Evolutionary conservation across 495 filamentous ascomycete species (phyloP), one percentile per base, ranked within the genome.

Genomic region (Podospora fimiseda): DNA sequence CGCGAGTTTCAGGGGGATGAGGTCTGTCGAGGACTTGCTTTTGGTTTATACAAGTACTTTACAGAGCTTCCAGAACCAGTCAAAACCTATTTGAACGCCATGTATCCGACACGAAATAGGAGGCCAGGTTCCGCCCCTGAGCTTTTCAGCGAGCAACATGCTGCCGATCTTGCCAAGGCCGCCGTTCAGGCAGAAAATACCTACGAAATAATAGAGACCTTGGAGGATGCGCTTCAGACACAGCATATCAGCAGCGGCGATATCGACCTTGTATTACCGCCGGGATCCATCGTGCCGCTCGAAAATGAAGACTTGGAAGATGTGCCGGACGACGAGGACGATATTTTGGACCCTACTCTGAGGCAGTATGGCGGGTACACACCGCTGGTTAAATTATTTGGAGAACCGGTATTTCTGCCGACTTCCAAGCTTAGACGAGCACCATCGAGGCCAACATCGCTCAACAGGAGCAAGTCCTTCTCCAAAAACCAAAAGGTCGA

Each of bases 1-100:
- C 83, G 87, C 51, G 91, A 95, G 61, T 88, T 88, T 67, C 93
- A 97, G 74, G 92, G 90, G 38, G 89, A 96, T 65, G 90, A 95
- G 64, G 72, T 95, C 30, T 89, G 82, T 67, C 84, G 93, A 15
- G 93, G 87, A 1, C 75, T 99, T 39, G 93, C 93, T 33, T 91
- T 97, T 66, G 86, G 88, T 45, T 75, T 97, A 64, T 77, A 88
- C 64, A 97, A 92, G 64, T 99, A 96, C 71, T 97, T 96, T 59
- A 78, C 79, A 27, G 90, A 95, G 65, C 71, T 97, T 43, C 85
- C 91, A 14, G 83, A 88, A 38, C 70, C 74, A 22, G 79, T 91
- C 55, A 94, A 88, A 73, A 77, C 78, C 54, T 74, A 77, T 51
- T 63, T 80, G 44, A 75, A 74, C 59, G 59, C 68, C 49, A 71